A percentile compares a stretch with the other conserved stretches of the same genome.
Conservation (phyloP, 2,329 filamentous ascomycete genomes). For the Calonectria pseudoturangicola region DNA sequence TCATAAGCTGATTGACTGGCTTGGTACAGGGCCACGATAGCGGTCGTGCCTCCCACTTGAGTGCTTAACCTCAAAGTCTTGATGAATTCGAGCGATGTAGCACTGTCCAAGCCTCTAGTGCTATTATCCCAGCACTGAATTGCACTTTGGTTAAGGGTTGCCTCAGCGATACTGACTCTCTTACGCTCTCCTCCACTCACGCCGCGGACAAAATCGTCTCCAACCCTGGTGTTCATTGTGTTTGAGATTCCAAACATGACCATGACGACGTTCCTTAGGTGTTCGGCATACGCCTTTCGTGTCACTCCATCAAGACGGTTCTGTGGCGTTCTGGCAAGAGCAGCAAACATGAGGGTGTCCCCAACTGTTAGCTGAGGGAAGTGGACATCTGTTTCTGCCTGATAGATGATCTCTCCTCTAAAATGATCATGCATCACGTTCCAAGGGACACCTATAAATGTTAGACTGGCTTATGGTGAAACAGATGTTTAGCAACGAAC, state of each 20-base stretch:
- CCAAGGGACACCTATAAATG: conserved; percentile 36
- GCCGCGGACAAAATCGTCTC: conserved; percentile 80
- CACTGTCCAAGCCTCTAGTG: conserved; percentile 53
- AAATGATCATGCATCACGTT: conserved; percentile 42
- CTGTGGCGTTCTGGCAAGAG: conserved; percentile 40
- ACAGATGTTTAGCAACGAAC: background rate
- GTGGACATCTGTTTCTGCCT: conserved; percentile 43
- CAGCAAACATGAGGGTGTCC: conserved; percentile 43
- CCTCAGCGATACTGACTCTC: conserved; percentile 85
- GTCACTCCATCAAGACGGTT: conserved; percentile 38
- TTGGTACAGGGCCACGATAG: conserved; percentile 70
- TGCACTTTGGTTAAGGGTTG: conserved; percentile 71
- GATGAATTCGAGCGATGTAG: conserved; percentile 49
- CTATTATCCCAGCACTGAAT: conserved; percentile 56
- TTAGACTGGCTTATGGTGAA: background rate
- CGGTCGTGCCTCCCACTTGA: conserved; percentile 40
- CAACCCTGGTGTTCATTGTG: conserved; percentile 82
- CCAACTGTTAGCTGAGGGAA: conserved; percentile 44
- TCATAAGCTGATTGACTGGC: conserved; percentile 72
- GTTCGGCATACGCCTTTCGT: conserved; percentile 51
- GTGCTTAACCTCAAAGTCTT: conserved; percentile 44
- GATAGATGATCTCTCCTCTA: conserved; percentile 43
- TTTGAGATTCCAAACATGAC: conserved; percentile 82
- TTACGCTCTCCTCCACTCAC: conserved; percentile 86
- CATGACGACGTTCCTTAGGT: conserved; percentile 78